Conservation (phyloP, 1,139 yeast species). For the Taphrina communis region DNA sequence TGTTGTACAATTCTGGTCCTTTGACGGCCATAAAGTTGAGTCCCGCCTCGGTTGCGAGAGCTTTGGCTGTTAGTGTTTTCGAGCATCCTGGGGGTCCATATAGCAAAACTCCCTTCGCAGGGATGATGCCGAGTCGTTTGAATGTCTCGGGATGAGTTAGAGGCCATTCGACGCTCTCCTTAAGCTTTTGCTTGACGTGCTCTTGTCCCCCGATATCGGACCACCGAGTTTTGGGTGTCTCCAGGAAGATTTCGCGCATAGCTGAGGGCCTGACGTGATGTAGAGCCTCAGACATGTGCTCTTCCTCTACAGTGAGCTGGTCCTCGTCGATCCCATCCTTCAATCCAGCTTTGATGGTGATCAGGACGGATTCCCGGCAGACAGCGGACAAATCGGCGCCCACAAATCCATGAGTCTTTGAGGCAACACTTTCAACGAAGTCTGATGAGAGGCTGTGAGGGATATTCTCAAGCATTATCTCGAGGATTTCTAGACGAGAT, state of each 20-base stretch:
- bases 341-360: slow-evolving; percentile 70
- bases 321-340: slow-evolving; percentile 52
- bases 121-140: slow-evolving; percentile 73
- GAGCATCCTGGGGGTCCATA: slow-evolving; percentile 99
- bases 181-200: slow-evolving; percentile 73
- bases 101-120: slow-evolving; percentile 91
- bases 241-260: slow-evolving; percentile 89
- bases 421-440: slow-evolving; percentile 65
- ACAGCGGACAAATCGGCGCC: slow-evolving; percentile 93
- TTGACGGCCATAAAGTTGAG: slow-evolving; percentile 97
- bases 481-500: slow-evolving; percentile 85
- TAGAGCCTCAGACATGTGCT: slow-evolving; percentile 71
- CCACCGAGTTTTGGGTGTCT: slow-evolving; percentile 94
- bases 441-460: slow-evolving; percentile 63
- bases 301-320: slow-evolving; percentile 54
- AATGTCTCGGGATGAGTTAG: slow-evolving; percentile 82
- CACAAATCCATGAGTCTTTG: slow-evolving; percentile 92
- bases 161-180: slow-evolving; percentile 91
- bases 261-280: slow-evolving; percentile 90
- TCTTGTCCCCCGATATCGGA: slow-evolving; percentile 95
- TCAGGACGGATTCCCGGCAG: slow-evolving; percentile 86
- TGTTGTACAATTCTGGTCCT: slow-evolving; percentile 96
- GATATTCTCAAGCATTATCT: slow-evolving; percentile 68
- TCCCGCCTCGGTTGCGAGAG: slow-evolving; percentile 97
- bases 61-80: slow-evolving; percentile 95